A percentile compares a stretch with the other conserved stretches of the same genome.
Conservation (phyloP, 2,329 filamentous ascomycete genomes). For the Diplodia seriata region DNA sequence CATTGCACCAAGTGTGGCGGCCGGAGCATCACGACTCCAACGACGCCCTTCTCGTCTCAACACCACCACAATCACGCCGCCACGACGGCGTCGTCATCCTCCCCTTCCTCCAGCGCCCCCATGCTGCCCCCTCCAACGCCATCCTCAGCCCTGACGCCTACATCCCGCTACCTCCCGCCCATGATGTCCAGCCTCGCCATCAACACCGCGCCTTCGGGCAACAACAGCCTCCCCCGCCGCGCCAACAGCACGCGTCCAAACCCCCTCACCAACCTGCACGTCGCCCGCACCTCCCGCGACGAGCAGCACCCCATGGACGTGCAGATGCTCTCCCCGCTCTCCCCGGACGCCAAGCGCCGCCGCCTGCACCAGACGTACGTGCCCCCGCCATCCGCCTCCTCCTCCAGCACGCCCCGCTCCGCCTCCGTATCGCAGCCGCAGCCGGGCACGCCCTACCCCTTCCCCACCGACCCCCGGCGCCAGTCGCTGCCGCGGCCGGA, state of each 20-base stretch:
- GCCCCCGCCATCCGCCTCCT: conserved; percentile 58
- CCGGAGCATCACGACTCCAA: conserved; percentile 67
- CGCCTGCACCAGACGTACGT: conserved; percentile 41
- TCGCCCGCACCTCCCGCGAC: conserved; percentile 28
- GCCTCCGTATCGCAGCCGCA: conserved; percentile 55
- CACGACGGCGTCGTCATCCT: conserved; percentile 57
- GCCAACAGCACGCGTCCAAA: neutral
- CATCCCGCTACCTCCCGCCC: conserved; percentile 43
- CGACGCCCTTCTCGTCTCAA: conserved; percentile 56
- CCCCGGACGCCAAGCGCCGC: conserved; percentile 46
- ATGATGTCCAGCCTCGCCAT: conserved; percentile 52
- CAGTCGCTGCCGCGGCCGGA: conserved; percentile 43
- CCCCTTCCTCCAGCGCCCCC: conserved; percentile 36
- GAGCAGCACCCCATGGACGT: conserved; percentile 23
- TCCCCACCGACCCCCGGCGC: conserved; percentile 41
- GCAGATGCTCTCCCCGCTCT: conserved; percentile 37
- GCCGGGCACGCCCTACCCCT: conserved; percentile 59
- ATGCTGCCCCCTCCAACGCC: conserved; percentile 49
- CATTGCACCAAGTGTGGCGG: conserved; percentile 76
- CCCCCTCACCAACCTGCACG: conserved; percentile 40
- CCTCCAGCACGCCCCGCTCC: conserved; percentile 59
- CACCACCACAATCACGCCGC: conserved; percentile 52
- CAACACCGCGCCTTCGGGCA: conserved; percentile 38
- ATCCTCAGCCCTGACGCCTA: conserved; percentile 44
- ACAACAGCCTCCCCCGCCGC: conserved; percentile 13